phyloP scores from a whole-genome alignment of 2,329 filamentous ascomycete genomes.

The Alternaria viburni region DNA sequence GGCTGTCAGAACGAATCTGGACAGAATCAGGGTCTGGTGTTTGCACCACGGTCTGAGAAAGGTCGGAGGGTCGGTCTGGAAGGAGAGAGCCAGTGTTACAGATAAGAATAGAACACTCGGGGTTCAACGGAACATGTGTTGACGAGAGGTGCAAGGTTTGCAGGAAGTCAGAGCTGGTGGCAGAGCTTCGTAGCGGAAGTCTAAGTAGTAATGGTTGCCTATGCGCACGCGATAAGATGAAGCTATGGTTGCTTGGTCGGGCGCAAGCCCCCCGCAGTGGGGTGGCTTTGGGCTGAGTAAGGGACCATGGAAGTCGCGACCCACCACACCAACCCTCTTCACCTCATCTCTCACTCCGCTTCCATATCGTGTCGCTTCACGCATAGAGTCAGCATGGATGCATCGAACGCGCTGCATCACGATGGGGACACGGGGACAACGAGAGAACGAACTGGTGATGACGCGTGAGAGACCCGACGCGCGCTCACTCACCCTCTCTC shows the following conservation, averaged over 20 bases:
- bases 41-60: conserved; percentile 25
- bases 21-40: conserved; percentile 12
- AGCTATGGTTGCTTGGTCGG: conserved; percentile 26
- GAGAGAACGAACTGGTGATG: conserved; percentile 12
- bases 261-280: conserved; percentile 27
- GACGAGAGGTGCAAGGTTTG: background rate
- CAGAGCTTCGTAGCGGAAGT: background rate
- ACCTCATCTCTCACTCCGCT: background rate
- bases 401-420: conserved; percentile 1
- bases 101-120: conserved; percentile 18
- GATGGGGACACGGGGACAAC: conserved; percentile 6
- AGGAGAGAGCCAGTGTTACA: conserved; percentile 30
- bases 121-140: background rate
- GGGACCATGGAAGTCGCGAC: conserved; percentile 21
- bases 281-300: conserved; percentile 27
- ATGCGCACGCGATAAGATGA: conserved; percentile 19
- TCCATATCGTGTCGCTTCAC: background rate
- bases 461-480: conserved; percentile 34
- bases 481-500: conserved; percentile 11
- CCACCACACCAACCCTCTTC: conserved; percentile 1
- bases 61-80: conserved; percentile 8
- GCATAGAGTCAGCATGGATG: conserved; percentile 1
- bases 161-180: background rate
- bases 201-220: background rate
- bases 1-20: conserved; percentile 2